Evolutionary conservation across 2,329 filamentous ascomycete genomes (phyloP).

Genomic region (Coniochaeta sp.): DNA sequence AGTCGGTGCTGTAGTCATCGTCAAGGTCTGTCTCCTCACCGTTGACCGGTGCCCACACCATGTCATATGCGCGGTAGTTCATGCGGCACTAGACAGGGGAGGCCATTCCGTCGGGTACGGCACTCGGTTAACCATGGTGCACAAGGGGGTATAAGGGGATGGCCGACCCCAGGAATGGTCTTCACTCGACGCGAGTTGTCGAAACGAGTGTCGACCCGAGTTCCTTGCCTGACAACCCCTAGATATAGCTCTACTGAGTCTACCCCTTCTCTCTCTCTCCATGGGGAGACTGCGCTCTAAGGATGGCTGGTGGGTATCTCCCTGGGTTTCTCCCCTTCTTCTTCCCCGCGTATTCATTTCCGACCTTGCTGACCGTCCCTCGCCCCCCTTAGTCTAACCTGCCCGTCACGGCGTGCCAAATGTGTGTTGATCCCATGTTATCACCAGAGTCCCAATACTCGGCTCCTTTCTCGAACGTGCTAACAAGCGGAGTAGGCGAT

Average conservation of each 20-base stretch:
- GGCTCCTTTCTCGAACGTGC: neutral
- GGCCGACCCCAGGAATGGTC: neutral
- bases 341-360: neutral
- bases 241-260: neutral
- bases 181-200: neutral
- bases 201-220: neutral
- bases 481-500: neutral
- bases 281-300: neutral
- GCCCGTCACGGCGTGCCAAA: conserved; percentile 1
- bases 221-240: too few species aligned
- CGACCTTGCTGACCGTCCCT: neutral
- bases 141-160: neutral
- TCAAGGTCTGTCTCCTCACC: neutral
- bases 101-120: neutral
- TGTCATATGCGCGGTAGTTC: neutral
- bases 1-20: neutral
- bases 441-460: too few species aligned
- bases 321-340: neutral
- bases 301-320: neutral
- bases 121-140: neutral
- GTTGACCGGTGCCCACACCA: too few species aligned
- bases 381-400: neutral
- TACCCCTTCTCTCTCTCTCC: neutral
- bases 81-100: neutral
- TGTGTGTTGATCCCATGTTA: neutral